A percentile compares a stretch with the other conserved stretches of the same genome.
Conservation (phyloP, 169 alveolate species). For the Eimeria sp. region DNA sequence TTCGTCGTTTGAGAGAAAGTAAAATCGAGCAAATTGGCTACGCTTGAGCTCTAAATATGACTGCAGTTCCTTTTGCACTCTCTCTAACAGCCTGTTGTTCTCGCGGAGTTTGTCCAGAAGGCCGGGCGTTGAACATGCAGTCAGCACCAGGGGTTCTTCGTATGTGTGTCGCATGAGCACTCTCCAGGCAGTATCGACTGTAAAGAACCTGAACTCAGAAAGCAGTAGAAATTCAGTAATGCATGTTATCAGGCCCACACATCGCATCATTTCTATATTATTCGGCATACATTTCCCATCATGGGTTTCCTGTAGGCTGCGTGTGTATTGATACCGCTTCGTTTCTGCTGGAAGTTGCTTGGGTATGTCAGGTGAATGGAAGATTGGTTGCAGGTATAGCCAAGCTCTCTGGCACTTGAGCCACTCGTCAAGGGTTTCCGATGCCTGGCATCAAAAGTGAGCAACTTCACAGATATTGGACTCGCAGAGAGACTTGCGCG, state of each 20-base stretch:
- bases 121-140: slow-evolving; percentile 90
- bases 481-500: not conserved
- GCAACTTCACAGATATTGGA: not conserved
- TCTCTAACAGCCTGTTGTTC: slow-evolving; percentile 93
- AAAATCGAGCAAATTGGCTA: slow-evolving; percentile 98
- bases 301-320: not conserved
- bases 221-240: slow-evolving; percentile 83
- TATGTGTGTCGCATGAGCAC: slow-evolving; percentile 92
- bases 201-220: slow-evolving; percentile 91
- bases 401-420: slow-evolving; percentile 89
- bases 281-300: not conserved
- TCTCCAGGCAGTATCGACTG: slow-evolving; percentile 96
- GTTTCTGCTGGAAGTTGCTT: slow-evolving; percentile 90
- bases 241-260: not conserved
- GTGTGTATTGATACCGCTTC: slow-evolving; percentile 31
- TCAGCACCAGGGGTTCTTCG: slow-evolving; percentile 90
- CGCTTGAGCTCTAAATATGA: slow-evolving; percentile 97
- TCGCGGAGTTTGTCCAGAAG: slow-evolving; percentile 90
- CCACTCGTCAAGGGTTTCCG: slow-evolving; percentile 86
- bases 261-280: not conserved
- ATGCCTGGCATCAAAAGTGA: slow-evolving; percentile 49
- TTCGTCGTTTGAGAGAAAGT: slow-evolving; percentile 98
- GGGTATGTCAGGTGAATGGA: slow-evolving; percentile 91
- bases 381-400: slow-evolving; percentile 91
- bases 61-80: slow-evolving; percentile 93